Conservation (phyloP, 148 eudicot species). For the Camellia granthamiana region DNA sequence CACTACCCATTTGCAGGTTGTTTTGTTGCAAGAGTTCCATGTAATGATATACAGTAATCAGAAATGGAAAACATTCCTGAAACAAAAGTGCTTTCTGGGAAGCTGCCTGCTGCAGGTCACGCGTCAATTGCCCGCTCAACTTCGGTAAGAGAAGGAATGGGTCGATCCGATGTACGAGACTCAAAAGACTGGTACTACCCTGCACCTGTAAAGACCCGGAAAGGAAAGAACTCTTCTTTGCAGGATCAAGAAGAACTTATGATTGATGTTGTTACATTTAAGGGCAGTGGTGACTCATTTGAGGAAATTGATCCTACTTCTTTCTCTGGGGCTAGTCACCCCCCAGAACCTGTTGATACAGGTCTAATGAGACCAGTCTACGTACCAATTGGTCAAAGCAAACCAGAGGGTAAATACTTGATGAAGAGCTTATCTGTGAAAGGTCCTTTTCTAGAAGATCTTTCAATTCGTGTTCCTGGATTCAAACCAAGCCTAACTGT, state of each 20-base stretch:
- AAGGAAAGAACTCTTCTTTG: conserved; percentile 44
- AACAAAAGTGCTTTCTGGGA: conserved; percentile 39
- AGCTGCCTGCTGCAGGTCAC: conserved; percentile 34
- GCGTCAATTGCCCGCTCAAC: conserved; percentile 29
- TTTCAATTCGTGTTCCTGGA: conserved; percentile 44
- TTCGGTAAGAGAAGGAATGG: conserved; percentile 35
- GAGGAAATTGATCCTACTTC: conserved; percentile 53
- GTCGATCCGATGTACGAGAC: conserved; percentile 29
- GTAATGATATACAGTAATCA: conserved; percentile 27
- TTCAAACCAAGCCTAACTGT: conserved; percentile 42
- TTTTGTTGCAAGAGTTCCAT: conserved; percentile 17
- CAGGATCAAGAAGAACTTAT: conserved; percentile 53
- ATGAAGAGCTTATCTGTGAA: conserved; percentile 56
- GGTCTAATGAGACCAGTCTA: conserved; percentile 66
- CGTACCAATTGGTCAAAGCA: conserved; percentile 59
- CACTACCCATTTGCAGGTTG: conserved; percentile 21
- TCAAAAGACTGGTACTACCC: conserved; percentile 36
- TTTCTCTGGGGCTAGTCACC: conserved; percentile 76
- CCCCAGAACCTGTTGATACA: conserved; percentile 66
- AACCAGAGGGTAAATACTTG: conserved; percentile 44
- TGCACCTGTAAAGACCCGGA: conserved; percentile 39
- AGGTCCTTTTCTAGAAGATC: conserved; percentile 70
- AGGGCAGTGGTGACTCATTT: conserved; percentile 39
- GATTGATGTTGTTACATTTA: conserved; percentile 46
- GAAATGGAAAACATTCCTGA: conserved; percentile 61